Conservation (phyloP, 345 rosid species). For the Salix dunnii region DNA sequence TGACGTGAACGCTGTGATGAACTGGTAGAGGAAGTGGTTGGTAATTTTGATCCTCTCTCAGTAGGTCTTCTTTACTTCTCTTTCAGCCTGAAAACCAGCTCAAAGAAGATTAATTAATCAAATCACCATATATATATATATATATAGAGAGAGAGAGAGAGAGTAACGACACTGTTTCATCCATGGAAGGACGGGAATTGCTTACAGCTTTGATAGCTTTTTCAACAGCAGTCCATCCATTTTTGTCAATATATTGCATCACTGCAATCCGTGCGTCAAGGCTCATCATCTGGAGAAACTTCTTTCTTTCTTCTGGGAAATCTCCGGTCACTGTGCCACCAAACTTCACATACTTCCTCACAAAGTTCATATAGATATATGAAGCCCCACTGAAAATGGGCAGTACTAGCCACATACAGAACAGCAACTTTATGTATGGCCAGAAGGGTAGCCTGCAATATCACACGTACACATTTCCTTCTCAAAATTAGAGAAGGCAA, state of each 20-base stretch:
- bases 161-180: no score
- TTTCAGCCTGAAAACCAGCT: conserved; percentile 60
- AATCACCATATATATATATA: background rate
- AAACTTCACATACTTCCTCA: conserved; percentile 61
- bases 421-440: conserved; percentile 67
- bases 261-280: conserved; percentile 80
- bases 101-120: background rate
- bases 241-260: conserved; percentile 49
- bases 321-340: conserved; percentile 40
- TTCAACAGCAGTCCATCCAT: conserved; percentile 81
- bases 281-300: conserved; percentile 85
- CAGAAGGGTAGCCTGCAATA: conserved; percentile 78
- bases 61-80: conserved; percentile 54
- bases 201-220: conserved; percentile 74
- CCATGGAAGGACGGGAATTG: background rate
- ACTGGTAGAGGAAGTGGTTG: background rate
- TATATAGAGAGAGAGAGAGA: no score
- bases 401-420: conserved; percentile 83
- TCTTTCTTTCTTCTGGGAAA: conserved; percentile 59
- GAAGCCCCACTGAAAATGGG: conserved; percentile 90
- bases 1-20: no score
- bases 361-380: conserved; percentile 57
- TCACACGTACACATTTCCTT: no score
- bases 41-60: background rate
- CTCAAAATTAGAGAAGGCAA: background rate